Percentiles rank a stretch among this genome's conserved stretches.
These are phyloP conservation scores for Ceriops zippeliana DNA, from an alignment of 345 rosid species.

Conservation along the genomic window DNA sequence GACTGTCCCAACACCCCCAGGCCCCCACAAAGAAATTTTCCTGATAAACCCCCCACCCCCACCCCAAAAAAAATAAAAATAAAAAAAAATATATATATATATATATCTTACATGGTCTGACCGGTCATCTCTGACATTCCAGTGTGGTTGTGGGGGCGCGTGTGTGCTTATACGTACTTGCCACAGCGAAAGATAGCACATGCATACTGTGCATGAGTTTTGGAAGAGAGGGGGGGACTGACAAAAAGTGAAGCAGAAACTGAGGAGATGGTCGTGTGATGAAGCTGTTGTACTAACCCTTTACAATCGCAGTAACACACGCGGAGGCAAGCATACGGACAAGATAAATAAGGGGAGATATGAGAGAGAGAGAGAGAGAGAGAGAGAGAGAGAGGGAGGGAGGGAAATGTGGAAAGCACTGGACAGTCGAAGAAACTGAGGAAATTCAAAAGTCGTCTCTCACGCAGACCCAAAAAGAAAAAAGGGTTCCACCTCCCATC, in stretches of 20 bases:
- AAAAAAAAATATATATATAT: too few relatives aligned
- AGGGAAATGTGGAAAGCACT: constrained; percentile 13
- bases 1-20: constrained; percentile 10
- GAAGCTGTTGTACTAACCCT: constrained; percentile 23
- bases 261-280: constrained; percentile 24
- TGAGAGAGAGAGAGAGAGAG: background rate
- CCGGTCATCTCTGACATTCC: too few relatives aligned
- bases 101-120: background rate
- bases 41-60: background rate
- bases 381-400: background rate
- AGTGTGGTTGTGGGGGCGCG: too few relatives aligned
- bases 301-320: background rate
- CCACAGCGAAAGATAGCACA: background rate
- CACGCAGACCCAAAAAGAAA: background rate
- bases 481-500: too few relatives aligned
- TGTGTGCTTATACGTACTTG: background rate
- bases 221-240: constrained; percentile 12
- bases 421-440: constrained; percentile 34
- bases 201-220: background rate
- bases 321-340: background rate
- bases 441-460: constrained; percentile 26
- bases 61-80: constrained; percentile 5
- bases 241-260: constrained; percentile 36
- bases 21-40: background rate
- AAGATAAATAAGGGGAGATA: background rate